These are phyloP conservation scores for Aspergillus alliaceus DNA, from an alignment of 2,329 filamentous ascomycete genomes.

Conservation along the genomic window DNA sequence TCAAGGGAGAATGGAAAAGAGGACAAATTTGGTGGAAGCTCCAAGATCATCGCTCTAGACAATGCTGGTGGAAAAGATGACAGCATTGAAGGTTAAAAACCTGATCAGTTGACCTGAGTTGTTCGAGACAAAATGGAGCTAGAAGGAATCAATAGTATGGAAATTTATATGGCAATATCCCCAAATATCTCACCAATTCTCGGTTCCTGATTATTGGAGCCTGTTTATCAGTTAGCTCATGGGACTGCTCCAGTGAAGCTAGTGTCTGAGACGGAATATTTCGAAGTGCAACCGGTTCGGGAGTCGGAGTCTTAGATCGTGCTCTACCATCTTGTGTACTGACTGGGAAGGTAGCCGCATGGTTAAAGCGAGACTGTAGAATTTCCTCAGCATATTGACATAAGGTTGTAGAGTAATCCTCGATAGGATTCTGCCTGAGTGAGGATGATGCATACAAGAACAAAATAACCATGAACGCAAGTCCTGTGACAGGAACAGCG, in stretches of 20 bases:
- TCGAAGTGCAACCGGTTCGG: not conserved
- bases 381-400: not conserved
- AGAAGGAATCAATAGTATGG: not conserved
- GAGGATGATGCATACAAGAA: not conserved
- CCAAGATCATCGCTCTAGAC: not conserved
- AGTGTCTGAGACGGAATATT: not conserved
- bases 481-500: not conserved
- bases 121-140: not conserved
- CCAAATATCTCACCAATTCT: not conserved
- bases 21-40: not conserved
- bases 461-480: not conserved
- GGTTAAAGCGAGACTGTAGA: not conserved
- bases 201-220: not conserved
- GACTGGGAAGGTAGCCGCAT: not conserved
- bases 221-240: not conserved
- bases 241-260: not conserved
- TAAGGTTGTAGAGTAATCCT: no score
- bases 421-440: not conserved
- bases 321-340: not conserved
- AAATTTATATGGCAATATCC: not conserved
- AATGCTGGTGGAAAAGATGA: not conserved
- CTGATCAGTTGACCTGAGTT: not conserved
- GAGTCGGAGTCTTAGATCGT: not conserved
- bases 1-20: not conserved
- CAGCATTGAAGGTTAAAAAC: not conserved